Percentiles rank a stretch among this genome's conserved stretches.
phyloP scores from a whole-genome alignment of 2,329 filamentous ascomycete genomes.

The Fusarium nygamai region DNA sequence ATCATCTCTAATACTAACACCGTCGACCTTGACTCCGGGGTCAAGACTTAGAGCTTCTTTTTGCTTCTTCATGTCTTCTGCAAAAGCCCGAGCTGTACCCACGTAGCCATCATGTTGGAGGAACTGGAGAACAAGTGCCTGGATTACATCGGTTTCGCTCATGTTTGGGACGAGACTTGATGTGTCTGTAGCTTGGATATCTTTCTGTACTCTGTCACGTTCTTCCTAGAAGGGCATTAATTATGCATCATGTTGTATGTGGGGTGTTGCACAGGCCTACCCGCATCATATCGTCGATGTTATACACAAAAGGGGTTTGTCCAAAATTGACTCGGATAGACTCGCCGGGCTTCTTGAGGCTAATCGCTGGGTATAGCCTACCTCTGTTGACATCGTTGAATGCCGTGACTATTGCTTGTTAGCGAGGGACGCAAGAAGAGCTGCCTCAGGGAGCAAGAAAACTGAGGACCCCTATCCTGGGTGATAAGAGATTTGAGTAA shows the following conservation, averaged over 20 bases:
- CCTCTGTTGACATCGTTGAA: conserved; percentile 72
- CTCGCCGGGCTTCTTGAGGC: conserved; percentile 73
- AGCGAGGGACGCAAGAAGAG: conserved; percentile 26
- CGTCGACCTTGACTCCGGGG: conserved; percentile 61
- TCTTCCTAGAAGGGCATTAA: conserved; percentile 61
- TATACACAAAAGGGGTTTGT: conserved; percentile 83
- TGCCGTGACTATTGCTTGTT: conserved; percentile 63
- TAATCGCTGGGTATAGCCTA: conserved; percentile 73
- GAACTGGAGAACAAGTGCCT: conserved; percentile 85
- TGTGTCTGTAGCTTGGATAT: conserved; percentile 69
- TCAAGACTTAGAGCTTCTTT: conserved; percentile 74
- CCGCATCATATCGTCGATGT: conserved; percentile 88
- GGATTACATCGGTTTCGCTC: conserved; percentile 81
- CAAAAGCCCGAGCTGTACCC: conserved; percentile 89
- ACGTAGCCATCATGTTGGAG: conserved; percentile 95
- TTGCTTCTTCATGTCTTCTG: conserved; percentile 80
- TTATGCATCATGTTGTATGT: neutral
- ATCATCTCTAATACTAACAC: conserved; percentile 79
- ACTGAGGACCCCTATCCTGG: neutral
- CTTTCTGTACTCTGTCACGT: conserved; percentile 64
- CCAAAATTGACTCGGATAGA: conserved; percentile 73
- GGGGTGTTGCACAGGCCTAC: conserved; percentile 56
- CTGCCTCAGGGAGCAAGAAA: neutral
- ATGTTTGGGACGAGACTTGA: conserved; percentile 69
- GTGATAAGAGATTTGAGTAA: neutral